Percentiles rank a stretch among this genome's conserved stretches.
Conservation (phyloP, 306 rosid species). For the Dalbergia oliveri region DNA sequence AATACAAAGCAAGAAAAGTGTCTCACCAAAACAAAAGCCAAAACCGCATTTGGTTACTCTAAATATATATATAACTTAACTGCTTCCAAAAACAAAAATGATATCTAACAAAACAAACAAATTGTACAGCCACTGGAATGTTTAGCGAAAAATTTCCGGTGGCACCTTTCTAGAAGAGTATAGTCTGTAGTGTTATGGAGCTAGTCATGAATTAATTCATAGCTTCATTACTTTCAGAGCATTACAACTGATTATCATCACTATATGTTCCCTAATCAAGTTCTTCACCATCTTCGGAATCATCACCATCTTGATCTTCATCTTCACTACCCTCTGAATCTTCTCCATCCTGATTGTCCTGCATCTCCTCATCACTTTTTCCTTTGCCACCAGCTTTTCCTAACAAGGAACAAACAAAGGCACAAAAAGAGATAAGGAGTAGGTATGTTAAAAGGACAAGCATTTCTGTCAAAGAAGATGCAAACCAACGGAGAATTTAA, state of each 20-base stretch:
- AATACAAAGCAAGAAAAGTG: not conserved
- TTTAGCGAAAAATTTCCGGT: slow-evolving; percentile 32
- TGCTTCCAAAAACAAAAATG: not conserved
- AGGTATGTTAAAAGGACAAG: not conserved
- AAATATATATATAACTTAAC: not conserved
- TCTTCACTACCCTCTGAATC: slow-evolving; percentile 47
- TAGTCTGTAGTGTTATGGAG: slow-evolving; percentile 6
- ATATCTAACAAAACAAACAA: slow-evolving; percentile 18
- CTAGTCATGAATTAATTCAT: not conserved
- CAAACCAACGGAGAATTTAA: not conserved
- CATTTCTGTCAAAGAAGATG: not conserved
- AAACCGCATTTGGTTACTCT: slow-evolving; percentile 1
- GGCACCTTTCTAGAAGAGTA: not conserved
- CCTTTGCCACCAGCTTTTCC: slow-evolving; percentile 60
- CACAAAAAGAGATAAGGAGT: not conserved
- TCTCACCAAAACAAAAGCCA: not conserved
- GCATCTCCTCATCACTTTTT: slow-evolving; percentile 58
- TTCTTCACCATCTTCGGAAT: slow-evolving; percentile 26
- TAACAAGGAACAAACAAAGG: slow-evolving; percentile 24
- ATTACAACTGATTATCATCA: not conserved
- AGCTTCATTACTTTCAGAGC: not conserved
- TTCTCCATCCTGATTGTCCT: slow-evolving; percentile 42
- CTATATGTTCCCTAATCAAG: slow-evolving; percentile 34
- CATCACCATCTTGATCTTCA: slow-evolving; percentile 48
- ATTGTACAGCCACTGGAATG: slow-evolving; percentile 41